Evolutionary conservation across 73 alveolate species (phyloP).

Genomic region (Paramecium tetraurelia): DNA sequence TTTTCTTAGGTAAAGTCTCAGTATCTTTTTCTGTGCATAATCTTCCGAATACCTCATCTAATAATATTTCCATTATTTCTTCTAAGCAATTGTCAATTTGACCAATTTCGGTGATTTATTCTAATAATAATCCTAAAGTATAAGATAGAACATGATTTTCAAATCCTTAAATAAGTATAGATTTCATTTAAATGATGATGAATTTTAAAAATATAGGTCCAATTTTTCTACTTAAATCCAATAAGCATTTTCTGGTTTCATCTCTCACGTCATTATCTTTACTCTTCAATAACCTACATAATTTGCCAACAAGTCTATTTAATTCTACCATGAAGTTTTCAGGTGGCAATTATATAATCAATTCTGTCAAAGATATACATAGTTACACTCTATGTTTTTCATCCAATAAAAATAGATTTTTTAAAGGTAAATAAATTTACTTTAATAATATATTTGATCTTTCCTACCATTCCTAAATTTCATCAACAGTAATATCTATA

Average conservation of each 20-base stretch:
- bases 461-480: constrained; percentile 23
- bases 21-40: background rate
- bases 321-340: constrained; percentile 24
- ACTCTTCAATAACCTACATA: background rate
- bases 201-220: constrained; percentile 25
- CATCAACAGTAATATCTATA: constrained; percentile 1
- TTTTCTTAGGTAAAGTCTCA: constrained; percentile 19
- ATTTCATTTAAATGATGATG: background rate
- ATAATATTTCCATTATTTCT: background rate
- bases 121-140: background rate
- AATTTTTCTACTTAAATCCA: background rate
- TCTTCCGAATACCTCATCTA: constrained; percentile 34
- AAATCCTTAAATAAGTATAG: background rate
- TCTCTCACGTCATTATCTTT: constrained; percentile 42
- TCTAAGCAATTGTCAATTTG: background rate
- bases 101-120: background rate
- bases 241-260: background rate
- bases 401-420: constrained; percentile 27
- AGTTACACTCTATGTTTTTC: background rate
- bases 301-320: background rate
- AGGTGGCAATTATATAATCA: constrained; percentile 22
- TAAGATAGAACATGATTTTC: constrained; percentile 44
- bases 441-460: constrained; percentile 31
- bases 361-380: background rate
- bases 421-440: background rate